Evolutionary conservation across 2,329 filamentous ascomycete species (phyloP).

Genomic region (Fragosphaeria purpurea): DNA sequence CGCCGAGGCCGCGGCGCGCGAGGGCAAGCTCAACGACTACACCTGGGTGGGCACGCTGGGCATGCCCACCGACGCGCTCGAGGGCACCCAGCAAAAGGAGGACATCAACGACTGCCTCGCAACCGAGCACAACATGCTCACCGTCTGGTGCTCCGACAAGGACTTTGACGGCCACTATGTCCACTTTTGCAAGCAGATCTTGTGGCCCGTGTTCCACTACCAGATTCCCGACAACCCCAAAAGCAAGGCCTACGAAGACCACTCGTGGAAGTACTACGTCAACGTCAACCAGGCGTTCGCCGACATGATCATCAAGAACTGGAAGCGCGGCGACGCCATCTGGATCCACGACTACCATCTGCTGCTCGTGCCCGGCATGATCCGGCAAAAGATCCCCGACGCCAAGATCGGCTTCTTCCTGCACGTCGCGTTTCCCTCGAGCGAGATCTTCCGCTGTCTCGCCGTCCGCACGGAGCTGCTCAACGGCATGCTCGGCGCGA

Average conservation of each 20-base stretch:
- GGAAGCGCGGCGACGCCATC: slow-evolving; percentile 85
- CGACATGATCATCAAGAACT: slow-evolving; percentile 79
- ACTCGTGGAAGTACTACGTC: slow-evolving; percentile 92
- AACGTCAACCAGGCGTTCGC: slow-evolving; percentile 90
- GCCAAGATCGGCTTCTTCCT: slow-evolving; percentile 95
- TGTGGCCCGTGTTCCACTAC: slow-evolving; percentile 98
- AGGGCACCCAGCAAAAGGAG: slow-evolving; percentile 61
- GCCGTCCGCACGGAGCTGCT: slow-evolving; percentile 79
- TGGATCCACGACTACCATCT: slow-evolving; percentile 97
- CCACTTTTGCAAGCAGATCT: slow-evolving; percentile 94
- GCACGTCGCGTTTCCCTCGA: slow-evolving; percentile 90
- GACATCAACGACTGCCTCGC: slow-evolving; percentile 76
- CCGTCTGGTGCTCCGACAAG: slow-evolving; percentile 79
- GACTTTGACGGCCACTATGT: slow-evolving; percentile 92
- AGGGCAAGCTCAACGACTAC: slow-evolving; percentile 60
- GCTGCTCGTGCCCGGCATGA: slow-evolving; percentile 77
- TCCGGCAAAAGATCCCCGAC: slow-evolving; percentile 81
- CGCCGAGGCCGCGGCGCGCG: slow-evolving; percentile 63
- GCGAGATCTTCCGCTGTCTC: slow-evolving; percentile 88
- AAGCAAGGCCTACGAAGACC: slow-evolving; percentile 95
- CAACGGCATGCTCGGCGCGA: slow-evolving; percentile 86
- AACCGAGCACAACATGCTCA: slow-evolving; percentile 70
- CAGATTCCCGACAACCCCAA: slow-evolving; percentile 96
- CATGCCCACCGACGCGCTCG: slow-evolving; percentile 83
- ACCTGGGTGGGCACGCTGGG: slow-evolving; percentile 90